Evolutionary conservation across 345 rosid genomes (phyloP).

Genomic region (Pseudoturritis turrita): DNA sequence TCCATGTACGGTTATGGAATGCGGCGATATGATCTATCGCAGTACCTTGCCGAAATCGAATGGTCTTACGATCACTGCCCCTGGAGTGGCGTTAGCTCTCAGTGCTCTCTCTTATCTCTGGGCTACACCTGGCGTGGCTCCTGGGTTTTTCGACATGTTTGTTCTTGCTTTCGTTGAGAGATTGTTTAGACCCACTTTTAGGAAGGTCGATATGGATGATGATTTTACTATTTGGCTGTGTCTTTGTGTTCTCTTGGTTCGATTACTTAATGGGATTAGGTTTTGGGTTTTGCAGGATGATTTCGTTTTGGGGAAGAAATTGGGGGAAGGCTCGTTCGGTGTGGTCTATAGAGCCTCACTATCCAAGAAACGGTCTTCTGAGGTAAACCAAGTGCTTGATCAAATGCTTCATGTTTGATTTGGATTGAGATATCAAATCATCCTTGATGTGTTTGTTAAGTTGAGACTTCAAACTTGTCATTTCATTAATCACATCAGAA

Average conservation of each 20-base stretch:
- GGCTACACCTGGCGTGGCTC: conserved; percentile 99
- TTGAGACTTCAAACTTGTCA: neutral
- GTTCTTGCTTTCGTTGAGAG: conserved; percentile 93
- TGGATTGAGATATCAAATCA: too few relatives aligned
- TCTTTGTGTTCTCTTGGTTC: neutral
- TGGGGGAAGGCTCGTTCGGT: conserved; percentile 97
- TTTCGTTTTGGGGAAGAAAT: conserved; percentile 87
- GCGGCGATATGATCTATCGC: conserved; percentile 89
- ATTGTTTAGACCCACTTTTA: conserved; percentile 64
- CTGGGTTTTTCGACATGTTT: conserved; percentile 96
- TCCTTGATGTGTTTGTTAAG: neutral
- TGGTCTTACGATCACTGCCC: conserved; percentile 69
- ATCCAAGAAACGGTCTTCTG: conserved; percentile 61
- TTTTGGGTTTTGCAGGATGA: conserved; percentile 60
- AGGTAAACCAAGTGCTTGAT: conserved; percentile 39
- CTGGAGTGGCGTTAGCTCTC: conserved; percentile 78
- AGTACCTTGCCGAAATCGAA: conserved; percentile 86
- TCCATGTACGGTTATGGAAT: conserved; percentile 98
- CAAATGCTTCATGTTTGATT: neutral
- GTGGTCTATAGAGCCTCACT: conserved; percentile 71
- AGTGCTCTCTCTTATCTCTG: conserved; percentile 83
- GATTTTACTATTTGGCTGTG: neutral
- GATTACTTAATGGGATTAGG: conserved; percentile 2
- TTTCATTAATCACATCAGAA: neutral
- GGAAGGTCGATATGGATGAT: conserved; percentile 45